Evolutionary conservation across 2,329 filamentous ascomycete genomes (phyloP), one percentile per base, ranked within the genome.

Genomic region (Colletotrichum abscissum): DNA sequence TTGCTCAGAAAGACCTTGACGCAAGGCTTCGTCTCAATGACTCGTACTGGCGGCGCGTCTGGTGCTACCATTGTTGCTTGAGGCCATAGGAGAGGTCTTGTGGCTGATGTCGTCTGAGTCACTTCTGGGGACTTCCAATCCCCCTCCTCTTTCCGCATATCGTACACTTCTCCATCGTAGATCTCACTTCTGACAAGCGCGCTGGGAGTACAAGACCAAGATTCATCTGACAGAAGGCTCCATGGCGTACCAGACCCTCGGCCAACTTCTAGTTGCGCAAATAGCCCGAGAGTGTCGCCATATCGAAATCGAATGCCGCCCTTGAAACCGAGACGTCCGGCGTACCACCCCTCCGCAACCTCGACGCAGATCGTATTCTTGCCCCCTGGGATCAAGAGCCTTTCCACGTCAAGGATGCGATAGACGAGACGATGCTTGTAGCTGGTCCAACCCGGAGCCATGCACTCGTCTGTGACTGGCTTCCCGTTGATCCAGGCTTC

Each of bases 401-500:
- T 9, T 16, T n/a, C 2, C 42, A 46, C 42, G 42, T 46, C 42
- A 16, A 46, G 42, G 8, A 46, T 46, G 0, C 42, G 14, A n/a
- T 46, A 46, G 42, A 46, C 42, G 7, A 46, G 42, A n/a, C 42
- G 42, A n/a, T 46, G 42, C 42, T 46, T 46, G 19, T 46, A 46
- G 42, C 42, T 46, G 16, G 42, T 46, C 42, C 42, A 46, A 1
- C 42, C 42, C 42, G 42, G 42, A 19, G 19, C 42, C 42, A 46
- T 46, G 42, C 42, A 46, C 16, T 46, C 42, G 55, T n/a, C 67
- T 59, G 26, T 74, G 67, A 11, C 56, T 58, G 69, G 73, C 24
- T 74, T 73, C 2, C 83, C 83, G 71, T 86, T 86, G 71, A 86
- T 79, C 12, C 78, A 79, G 0, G 79, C 81, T n/a, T 79, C 76